Percentiles rank a stretch among this genome's conserved stretches.
phyloP scores from a whole-genome alignment of 2,329 filamentous ascomycete genomes.

The Lecanosticta acicola region DNA sequence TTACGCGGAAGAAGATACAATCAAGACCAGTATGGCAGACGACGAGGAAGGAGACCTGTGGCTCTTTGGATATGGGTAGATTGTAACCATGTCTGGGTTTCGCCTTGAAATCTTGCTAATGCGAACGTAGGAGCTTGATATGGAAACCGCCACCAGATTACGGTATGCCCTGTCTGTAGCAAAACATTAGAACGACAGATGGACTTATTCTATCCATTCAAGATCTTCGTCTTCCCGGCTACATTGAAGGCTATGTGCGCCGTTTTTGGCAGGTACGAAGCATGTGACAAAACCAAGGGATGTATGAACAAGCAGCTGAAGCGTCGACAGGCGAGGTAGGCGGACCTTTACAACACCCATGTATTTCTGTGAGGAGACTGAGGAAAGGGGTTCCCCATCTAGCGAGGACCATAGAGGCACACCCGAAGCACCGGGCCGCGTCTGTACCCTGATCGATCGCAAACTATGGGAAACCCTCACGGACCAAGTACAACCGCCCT shows the following conservation, averaged over 20 bases:
- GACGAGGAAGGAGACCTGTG: slow-evolving; percentile 60
- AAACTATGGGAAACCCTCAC: slow-evolving; percentile 72
- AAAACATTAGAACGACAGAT: no score
- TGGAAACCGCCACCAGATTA: slow-evolving; percentile 98
- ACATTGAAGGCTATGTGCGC: slow-evolving; percentile 87
- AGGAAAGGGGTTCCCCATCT: no score
- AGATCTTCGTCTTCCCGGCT: slow-evolving; percentile 84
- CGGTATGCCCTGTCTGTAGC: no score
- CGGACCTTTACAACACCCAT: background rate
- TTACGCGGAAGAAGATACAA: no score
- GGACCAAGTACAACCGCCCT: slow-evolving; percentile 52
- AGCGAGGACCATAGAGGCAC: slow-evolving; percentile 96
- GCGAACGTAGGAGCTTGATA: slow-evolving; percentile 68
- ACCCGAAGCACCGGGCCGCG: slow-evolving; percentile 76
- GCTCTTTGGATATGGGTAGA: slow-evolving; percentile 93
- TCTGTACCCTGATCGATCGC: slow-evolving; percentile 85
- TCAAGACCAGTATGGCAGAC: slow-evolving; percentile 1
- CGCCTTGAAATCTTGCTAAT: slow-evolving; percentile 10
- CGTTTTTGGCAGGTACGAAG: slow-evolving; percentile 90
- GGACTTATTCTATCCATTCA: no score
- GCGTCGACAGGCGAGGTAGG: slow-evolving; percentile 27
- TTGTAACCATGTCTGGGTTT: background rate
- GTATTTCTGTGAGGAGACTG: no score
- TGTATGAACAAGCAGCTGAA: slow-evolving; percentile 1
- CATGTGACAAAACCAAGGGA: background rate